Percentiles rank a stretch among this genome's conserved stretches.
phyloP scores from a whole-genome alignment of 1,284 basidiomycete species.

The Apiotrichum brassicae region DNA sequence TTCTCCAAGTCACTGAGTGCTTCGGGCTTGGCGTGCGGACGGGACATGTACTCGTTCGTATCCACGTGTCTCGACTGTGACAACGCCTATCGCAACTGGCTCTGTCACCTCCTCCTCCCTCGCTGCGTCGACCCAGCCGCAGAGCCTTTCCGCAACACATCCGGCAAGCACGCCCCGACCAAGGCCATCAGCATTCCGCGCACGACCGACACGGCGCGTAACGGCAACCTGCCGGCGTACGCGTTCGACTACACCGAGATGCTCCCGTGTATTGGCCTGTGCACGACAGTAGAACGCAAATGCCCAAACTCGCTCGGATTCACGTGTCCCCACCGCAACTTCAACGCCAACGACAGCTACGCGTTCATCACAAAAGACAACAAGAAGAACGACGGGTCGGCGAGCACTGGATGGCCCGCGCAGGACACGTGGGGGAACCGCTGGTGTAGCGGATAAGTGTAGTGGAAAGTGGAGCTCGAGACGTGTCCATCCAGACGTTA shows the following conservation, averaged over 20 bases:
- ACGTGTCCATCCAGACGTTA: no score
- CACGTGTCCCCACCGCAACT: conserved; percentile 59
- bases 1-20: conserved; percentile 66
- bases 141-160: conserved; percentile 17
- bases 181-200: conserved; percentile 44
- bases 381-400: conserved; percentile 47
- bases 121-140: conserved; percentile 54
- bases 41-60: conserved; percentile 71
- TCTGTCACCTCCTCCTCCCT: conserved; percentile 65
- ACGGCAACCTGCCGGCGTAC: conserved; percentile 13
- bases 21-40: conserved; percentile 56
- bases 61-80: conserved; percentile 71
- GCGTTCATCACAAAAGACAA: conserved; percentile 64
- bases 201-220: conserved; percentile 46
- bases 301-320: conserved; percentile 60
- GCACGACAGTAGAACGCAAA: conserved; percentile 63
- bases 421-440: conserved; percentile 70
- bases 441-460: conserved; percentile 64
- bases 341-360: conserved; percentile 65
- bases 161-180: conserved; percentile 33
- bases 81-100: conserved; percentile 66
- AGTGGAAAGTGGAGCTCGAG: no score
- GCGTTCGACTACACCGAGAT: conserved; percentile 54
- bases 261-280: conserved; percentile 70
- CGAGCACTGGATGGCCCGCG: conserved; percentile 51